Evolutionary conservation across 352 stramenopile species (phyloP), one percentile per base, ranked within the genome.

Genomic region (Globisporangium paroecandrum): DNA sequence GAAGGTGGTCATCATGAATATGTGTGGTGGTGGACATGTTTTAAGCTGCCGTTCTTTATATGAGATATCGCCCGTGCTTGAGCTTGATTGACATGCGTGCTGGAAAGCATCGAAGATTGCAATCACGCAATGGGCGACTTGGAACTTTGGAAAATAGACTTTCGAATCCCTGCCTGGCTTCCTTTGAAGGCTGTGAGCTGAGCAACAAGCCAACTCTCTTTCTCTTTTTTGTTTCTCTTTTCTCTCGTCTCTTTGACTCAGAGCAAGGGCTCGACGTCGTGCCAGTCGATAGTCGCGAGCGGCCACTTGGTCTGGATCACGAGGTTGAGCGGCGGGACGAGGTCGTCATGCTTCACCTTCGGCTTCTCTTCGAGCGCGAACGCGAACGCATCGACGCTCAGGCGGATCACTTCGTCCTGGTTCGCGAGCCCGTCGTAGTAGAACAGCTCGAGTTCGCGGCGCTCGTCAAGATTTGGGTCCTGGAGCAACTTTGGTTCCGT

Each of bases 281-380:
- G 95, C 91, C 93, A 98, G 68, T 96, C 78, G 27, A 97, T 75
- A 20, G 69, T 75, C 1, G 85, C 89, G 4, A 70, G 77, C 3
- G 78, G 77, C 90, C 91, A 98, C 68, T 93, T 90, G 65, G 91
- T 98, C 22, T 89, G 82, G n/a, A 98, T 83, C 53, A 97, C 91
- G 27, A 97, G 65, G 58, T 98, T 82, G 10, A 98, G 77, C 27
- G 91, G 91, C 22, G 93, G 90, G 1, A 93, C 76, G 62, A 97
- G 79, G 51, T 92, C 82, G 55, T 91, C 75, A 38, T 82, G 66
- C 49, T 74, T 81, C 6, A 70, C 68, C 53, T 69, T 73, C 9
- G 43, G 70, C 29, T 77, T 74, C 3, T 81, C 64, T 0, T 65
- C 18, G 1, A 78, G 61, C 9, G 79, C 75, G 24, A 66, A 60